A percentile compares a stretch with the other conserved stretches of the same genome.
phyloP scores from a whole-genome alignment of 2,329 filamentous ascomycete species.

The Ceratocystis lukuohia region DNA sequence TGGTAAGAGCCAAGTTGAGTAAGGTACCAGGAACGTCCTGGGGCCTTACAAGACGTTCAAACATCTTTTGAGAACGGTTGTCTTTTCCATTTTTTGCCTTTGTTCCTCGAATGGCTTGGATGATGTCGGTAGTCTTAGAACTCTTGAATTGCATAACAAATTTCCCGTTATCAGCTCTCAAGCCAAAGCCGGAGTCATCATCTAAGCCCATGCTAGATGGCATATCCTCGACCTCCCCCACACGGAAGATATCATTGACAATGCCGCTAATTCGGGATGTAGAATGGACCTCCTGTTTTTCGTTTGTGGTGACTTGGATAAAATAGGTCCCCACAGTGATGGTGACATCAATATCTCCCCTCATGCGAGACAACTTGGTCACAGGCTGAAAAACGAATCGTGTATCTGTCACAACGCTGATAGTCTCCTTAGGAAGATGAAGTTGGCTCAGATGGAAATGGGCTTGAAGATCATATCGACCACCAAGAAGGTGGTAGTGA shows the following conservation, averaged over 20 bases:
- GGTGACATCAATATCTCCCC: conserved; percentile 55
- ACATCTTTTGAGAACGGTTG: conserved; percentile 43
- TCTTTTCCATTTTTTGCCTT: conserved; percentile 55
- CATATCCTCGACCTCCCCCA: conserved; percentile 54
- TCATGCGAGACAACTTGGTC: conserved; percentile 52
- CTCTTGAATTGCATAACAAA: conserved; percentile 62
- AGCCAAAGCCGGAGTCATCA: conserved; percentile 53
- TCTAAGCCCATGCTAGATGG: conserved; percentile 50
- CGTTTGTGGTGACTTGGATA: conserved; percentile 54
- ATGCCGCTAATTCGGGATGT: conserved; percentile 48
- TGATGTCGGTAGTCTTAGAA: conserved; percentile 47
- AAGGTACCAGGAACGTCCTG: conserved; percentile 59
- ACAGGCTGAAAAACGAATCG: conserved; percentile 53
- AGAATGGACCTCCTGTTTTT: conserved; percentile 55
- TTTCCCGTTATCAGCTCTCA: conserved; percentile 55
- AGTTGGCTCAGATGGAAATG: conserved; percentile 55
- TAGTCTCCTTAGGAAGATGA: conserved; percentile 56
- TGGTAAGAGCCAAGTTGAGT: conserved; percentile 53
- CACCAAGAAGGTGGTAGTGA: conserved; percentile 53
- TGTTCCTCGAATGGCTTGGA: conserved; percentile 48
- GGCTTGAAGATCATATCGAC: conserved; percentile 48
- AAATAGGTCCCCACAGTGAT: conserved; percentile 58
- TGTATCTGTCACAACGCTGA: conserved; percentile 53
- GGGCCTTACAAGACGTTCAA: conserved; percentile 52
- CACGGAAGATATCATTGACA: conserved; percentile 56